These are phyloP conservation scores for Ganoderma meredithae DNA, from an alignment of 1,284 basidiomycete species.

Conservation along the genomic window DNA sequence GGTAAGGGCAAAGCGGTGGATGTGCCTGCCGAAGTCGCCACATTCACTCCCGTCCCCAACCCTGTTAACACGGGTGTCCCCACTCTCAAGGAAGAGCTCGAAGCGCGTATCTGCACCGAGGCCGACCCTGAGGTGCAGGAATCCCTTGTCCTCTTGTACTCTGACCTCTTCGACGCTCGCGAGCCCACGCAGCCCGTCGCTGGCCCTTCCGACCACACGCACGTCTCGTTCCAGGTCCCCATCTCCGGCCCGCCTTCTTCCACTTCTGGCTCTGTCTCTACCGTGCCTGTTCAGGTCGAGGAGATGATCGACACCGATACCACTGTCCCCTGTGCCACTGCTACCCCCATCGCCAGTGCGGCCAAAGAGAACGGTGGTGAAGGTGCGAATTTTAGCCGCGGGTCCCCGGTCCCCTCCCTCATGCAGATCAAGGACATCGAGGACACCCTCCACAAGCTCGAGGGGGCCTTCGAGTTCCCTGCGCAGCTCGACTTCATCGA, in stretches of 20 bases:
- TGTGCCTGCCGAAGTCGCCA: background rate
- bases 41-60: background rate
- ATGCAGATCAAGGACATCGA: conserved; percentile 39
- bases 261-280: background rate
- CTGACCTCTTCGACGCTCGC: conserved; percentile 22
- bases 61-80: background rate
- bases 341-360: no score
- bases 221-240: conserved; percentile 3
- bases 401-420: conserved; percentile 24
- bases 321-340: no score
- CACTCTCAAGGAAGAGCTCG: conserved; percentile 28
- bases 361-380: conserved; percentile 21
- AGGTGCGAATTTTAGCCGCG: background rate
- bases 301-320: background rate
- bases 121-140: conserved; percentile 27
- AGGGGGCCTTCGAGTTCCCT: conserved; percentile 44
- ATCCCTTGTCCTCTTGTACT: conserved; percentile 29
- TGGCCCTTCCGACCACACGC: conserved; percentile 17
- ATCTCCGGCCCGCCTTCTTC: conserved; percentile 1
- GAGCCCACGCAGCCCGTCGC: conserved; percentile 10
- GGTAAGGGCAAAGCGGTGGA: conserved; percentile 31
- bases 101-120: conserved; percentile 28
- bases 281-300: background rate
- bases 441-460: conserved; percentile 39
- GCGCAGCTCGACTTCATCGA: conserved; percentile 41